Evolutionary conservation across 352 stramenopile genomes (phyloP).

Genomic region (Globisporangium parvum): DNA sequence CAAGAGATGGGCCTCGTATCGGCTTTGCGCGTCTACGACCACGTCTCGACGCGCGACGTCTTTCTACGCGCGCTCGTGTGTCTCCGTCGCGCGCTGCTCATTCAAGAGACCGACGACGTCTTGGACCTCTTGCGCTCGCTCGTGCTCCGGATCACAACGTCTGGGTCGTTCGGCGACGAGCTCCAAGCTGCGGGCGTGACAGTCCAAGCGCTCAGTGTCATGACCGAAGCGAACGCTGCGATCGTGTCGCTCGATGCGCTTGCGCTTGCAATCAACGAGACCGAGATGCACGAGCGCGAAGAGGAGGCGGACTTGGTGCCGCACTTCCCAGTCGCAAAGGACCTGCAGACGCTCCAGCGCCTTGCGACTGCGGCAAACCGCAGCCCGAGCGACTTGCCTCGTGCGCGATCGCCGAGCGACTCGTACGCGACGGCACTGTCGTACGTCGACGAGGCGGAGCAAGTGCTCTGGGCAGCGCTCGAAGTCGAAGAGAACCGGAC

Average conservation of each 20-base stretch:
- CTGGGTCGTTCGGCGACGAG: constrained; percentile 68
- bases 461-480: constrained; percentile 60
- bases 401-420: background rate
- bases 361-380: background rate
- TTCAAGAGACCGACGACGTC: constrained; percentile 34
- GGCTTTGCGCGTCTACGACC: constrained; percentile 63
- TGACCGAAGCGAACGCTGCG: constrained; percentile 52
- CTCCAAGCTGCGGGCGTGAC: constrained; percentile 40
- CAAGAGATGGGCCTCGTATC: constrained; percentile 67
- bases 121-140: constrained; percentile 40
- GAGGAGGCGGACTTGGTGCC: constrained; percentile 60
- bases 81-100: constrained; percentile 52
- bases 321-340: constrained; percentile 58
- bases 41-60: constrained; percentile 59
- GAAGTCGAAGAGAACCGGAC: constrained; percentile 82
- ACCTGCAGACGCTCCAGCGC: constrained; percentile 24
- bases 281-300: constrained; percentile 67
- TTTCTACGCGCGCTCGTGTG: constrained; percentile 73
- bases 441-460: constrained; percentile 38
- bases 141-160: constrained; percentile 65
- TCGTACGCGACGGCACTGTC: background rate
- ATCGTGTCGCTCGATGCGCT: constrained; percentile 52
- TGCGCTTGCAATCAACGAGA: constrained; percentile 58
- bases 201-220: constrained; percentile 44
- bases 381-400: background rate